These are phyloP conservation scores for Phialophora tarda DNA, from an alignment of 2,329 filamentous ascomycete species.

Conservation along the genomic window DNA sequence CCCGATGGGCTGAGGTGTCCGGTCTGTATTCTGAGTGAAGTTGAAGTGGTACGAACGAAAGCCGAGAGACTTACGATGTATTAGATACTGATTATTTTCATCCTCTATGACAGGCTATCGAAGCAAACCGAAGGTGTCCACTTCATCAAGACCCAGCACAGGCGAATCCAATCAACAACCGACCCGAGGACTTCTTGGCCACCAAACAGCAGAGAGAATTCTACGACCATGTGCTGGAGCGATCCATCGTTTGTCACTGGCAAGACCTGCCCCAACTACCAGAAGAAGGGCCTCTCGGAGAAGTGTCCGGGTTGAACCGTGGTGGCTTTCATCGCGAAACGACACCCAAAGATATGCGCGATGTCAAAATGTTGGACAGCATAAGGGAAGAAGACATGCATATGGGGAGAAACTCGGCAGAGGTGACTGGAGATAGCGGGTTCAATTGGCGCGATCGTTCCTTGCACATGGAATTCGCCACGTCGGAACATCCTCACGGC, in stretches of 20 bases:
- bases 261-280: slow-evolving; percentile 20
- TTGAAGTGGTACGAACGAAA: slow-evolving; percentile 20
- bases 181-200: slow-evolving; percentile 37
- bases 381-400: slow-evolving; percentile 2
- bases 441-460: not conserved
- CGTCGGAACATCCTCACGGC: not conserved
- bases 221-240: slow-evolving; percentile 27
- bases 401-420: not conserved
- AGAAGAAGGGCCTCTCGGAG: not conserved
- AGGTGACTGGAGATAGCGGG: not conserved
- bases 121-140: slow-evolving; percentile 32
- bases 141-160: slow-evolving; percentile 30
- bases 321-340: slow-evolving; percentile 15
- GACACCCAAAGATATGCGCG: slow-evolving; percentile 24
- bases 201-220: slow-evolving; percentile 26
- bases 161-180: slow-evolving; percentile 30
- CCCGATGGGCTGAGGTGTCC: slow-evolving; percentile 35
- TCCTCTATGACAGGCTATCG: slow-evolving; percentile 18
- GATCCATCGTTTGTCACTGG: slow-evolving; percentile 27
- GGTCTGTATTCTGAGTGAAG: slow-evolving; percentile 18
- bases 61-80: not conserved
- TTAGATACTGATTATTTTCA: not conserved
- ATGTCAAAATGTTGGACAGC: slow-evolving; percentile 23
- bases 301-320: not conserved
- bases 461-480: not conserved